Percentiles rank a stretch among this genome's conserved stretches.
Evolutionary conservation across 768 basidiomycete species (phyloP).

Genomic region (Pholiota conissans): DNA sequence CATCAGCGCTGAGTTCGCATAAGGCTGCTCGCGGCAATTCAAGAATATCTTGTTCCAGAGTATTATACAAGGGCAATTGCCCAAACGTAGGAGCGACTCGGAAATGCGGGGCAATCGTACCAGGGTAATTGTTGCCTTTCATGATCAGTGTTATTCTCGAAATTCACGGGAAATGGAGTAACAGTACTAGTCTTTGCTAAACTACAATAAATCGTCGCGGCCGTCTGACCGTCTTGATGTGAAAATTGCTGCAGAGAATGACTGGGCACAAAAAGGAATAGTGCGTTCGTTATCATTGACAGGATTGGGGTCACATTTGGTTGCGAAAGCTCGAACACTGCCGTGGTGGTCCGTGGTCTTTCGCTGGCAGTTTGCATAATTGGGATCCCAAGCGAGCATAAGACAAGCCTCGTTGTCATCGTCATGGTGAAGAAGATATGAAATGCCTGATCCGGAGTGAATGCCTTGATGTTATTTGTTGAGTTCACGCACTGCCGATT

Average conservation of each 20-base stretch:
- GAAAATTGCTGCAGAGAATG: background rate
- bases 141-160: too few relatives aligned
- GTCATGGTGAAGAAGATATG: background rate
- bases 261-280: background rate
- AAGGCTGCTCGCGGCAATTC: too few relatives aligned
- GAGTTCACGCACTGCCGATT: background rate
- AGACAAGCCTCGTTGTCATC: background rate
- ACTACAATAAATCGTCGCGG: too few relatives aligned
- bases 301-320: background rate
- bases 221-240: too few relatives aligned
- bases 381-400: background rate
- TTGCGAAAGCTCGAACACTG: background rate
- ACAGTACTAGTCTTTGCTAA: too few relatives aligned
- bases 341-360: background rate
- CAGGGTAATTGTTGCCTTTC: too few relatives aligned
- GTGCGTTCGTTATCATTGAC: background rate
- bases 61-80: too few relatives aligned
- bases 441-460: slow-evolving; percentile 2
- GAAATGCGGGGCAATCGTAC: too few relatives aligned
- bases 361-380: background rate
- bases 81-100: too few relatives aligned
- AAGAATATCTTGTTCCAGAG: too few relatives aligned
- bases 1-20: too few relatives aligned
- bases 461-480: background rate
- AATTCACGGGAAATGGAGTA: too few relatives aligned